Conservation (phyloP, 192 early-diverging fungal genomes). For the Gryganskiella cystojenkinii region DNA sequence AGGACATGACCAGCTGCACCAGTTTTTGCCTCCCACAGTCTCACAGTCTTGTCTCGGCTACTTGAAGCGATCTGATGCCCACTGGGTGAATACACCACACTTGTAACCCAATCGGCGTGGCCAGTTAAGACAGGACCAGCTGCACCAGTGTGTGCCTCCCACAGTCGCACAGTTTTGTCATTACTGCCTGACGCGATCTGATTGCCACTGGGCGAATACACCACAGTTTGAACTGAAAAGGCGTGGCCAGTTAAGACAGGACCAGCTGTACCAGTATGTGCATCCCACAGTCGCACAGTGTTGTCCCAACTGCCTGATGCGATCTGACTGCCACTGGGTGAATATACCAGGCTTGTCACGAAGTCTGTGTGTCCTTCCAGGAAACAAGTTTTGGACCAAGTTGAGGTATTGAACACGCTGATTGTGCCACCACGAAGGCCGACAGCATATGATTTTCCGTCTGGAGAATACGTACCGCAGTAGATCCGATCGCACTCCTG, state of each 20-base stretch:
- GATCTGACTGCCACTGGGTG: neutral
- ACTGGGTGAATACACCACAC: too few species aligned
- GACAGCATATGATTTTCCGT: neutral
- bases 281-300: neutral
- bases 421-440: neutral
- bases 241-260: neutral
- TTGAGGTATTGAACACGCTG: neutral
- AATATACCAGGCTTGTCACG: neutral
- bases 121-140: too few species aligned
- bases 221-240: neutral
- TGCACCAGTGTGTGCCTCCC: neutral
- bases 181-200: neutral
- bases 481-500: neutral
- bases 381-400: neutral
- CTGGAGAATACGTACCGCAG: neutral
- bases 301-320: neutral
- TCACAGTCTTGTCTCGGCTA: too few species aligned
- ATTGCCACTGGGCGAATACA: neutral
- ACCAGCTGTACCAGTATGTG: too few species aligned
- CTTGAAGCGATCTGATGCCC: too few species aligned
- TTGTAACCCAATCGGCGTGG: too few species aligned
- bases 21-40: too few species aligned
- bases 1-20: too few species aligned
- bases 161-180: neutral
- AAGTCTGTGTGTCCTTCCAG: neutral